Evolutionary conservation across 805 yeast genomes (phyloP), one percentile per base, ranked within the genome.

Genomic region (Hanseniaspora clermontiae): DNA sequence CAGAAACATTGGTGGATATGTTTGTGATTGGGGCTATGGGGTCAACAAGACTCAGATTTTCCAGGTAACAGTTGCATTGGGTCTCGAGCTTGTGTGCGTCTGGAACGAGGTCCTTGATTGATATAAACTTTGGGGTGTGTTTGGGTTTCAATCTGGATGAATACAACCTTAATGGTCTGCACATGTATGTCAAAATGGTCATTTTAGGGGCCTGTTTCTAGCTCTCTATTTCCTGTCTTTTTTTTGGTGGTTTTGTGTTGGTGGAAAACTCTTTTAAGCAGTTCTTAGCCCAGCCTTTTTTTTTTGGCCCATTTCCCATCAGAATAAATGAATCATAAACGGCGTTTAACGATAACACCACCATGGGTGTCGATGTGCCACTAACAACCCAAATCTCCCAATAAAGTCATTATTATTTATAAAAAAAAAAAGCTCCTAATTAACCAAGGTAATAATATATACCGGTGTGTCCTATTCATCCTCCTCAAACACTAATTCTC

Each of bases 31-130:
- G 36, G 36, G 63, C 63, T 17, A 66, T 47, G 27, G 58, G 55
- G 4, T 31, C 47, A n/a, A 57, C 58, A 9, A 43, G 9, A 9
- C 60, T 60, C 24, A 64, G 32, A 8, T 49, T 48, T 6, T 58
- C 54, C 34, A 56, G 58, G 37, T 62, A 63, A 45, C 66, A 62
- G 42, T 62, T 60, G 46, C 61, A 60, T 9, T 32, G 20, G 10
- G 60, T 56, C 19, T 52, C 54, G 3, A 60, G 27, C 2, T 34
- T n/a, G 12, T 43, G 39, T 14, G 20, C 29, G 12, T 46, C n/a
- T 31, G 47, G 45, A 29, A 24, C 11, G 2, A 54, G n/a, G 0
- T 47, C 7, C 39, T 31, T 47, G 8, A 47, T 47, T 10, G 52
- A 47, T 8, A 40, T 32, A 19, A 54, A 47, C 8, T 17, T 34